phyloP scores from a whole-genome alignment of 257 asterid genomes.

The Coffea canephora region DNA sequence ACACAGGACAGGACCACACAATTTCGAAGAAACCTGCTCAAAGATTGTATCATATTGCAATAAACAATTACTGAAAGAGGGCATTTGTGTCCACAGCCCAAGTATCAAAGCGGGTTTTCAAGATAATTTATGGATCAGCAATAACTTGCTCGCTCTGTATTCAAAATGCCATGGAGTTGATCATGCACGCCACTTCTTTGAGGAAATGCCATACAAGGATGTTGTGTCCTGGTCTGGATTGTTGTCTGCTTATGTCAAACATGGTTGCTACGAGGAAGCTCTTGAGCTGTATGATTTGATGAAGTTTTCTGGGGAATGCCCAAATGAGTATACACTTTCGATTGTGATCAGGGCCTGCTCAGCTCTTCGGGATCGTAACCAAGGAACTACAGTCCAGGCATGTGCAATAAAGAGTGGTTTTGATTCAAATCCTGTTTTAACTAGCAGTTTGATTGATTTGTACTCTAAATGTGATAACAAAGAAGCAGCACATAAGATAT shows the following conservation, averaged over 20 bases:
- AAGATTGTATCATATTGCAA: constrained; percentile 11
- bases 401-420: constrained; percentile 14
- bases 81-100: constrained; percentile 16
- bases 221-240: constrained; percentile 17
- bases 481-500: constrained; percentile 7
- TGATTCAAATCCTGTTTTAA: constrained; percentile 10
- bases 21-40: constrained; percentile 10
- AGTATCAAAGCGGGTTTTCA: constrained; percentile 13
- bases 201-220: constrained; percentile 21
- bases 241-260: constrained; percentile 18
- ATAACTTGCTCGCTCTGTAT: constrained; percentile 16
- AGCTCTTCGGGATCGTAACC: constrained; percentile 2
- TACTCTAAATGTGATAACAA: constrained; percentile 14
- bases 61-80: constrained; percentile 12
- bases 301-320: constrained; percentile 11
- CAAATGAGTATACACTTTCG: constrained; percentile 16
- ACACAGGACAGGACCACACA: not conserved
- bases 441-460: constrained; percentile 13
- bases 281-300: constrained; percentile 12
- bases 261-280: constrained; percentile 12
- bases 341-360: constrained; percentile 11
- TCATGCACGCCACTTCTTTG: constrained; percentile 17
- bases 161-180: constrained; percentile 8
- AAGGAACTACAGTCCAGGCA: constrained; percentile 5
- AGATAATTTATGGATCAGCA: constrained; percentile 7